Evolutionary conservation across 1,139 yeast species (phyloP), one percentile per base, ranked within the genome.

Genomic region (Candida smagusa): DNA sequence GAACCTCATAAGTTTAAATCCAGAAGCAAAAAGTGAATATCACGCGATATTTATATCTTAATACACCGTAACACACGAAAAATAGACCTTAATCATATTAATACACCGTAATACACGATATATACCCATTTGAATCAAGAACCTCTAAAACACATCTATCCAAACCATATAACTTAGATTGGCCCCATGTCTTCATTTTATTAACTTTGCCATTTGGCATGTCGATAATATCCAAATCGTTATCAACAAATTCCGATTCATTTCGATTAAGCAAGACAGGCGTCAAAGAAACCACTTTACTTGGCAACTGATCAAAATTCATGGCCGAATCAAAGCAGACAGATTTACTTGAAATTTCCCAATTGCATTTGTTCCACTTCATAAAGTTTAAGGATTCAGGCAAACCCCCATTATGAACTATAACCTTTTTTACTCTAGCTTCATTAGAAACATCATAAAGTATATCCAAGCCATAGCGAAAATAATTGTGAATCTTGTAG

Each of bases 401-500:
- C 7, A 70, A 50, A 3, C 70, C 71, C 28, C 81, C 82, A 45
- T 68, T 68, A 50, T 79, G 84, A 6, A 77, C 34, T 2, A 77
- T 62, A 1, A 77, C 43, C 40, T 75, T 75, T 30, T 59, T 59
- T 19, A 77, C 54, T 0, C 58, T 50, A 3, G 71, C 67, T 9
- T 27, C 13, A 2, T 44, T 39, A 43, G 63, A 63, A 32, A 72
- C 51, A 40, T 72, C 72, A 49, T 77, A 79, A 27, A 78, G 54
- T 5, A 78, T 54, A 50, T 79, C 84, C 31, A 79, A 53, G 0
- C 85, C 85, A 40, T 56, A 63, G 22, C 64, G 55, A 52, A 68
- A 79, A 51, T 79, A 79, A 49, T 78, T 79, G 53, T 79, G 83
- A 46, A 78, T 74, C 43, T 71, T 73, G 45, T 53, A 57, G 33